A percentile compares a stretch with the other conserved stretches of the same genome.
These are phyloP conservation scores for Cladophialophora yegresii DNA, from an alignment of 2,329 filamentous ascomycete genomes.

Conservation along the genomic window DNA sequence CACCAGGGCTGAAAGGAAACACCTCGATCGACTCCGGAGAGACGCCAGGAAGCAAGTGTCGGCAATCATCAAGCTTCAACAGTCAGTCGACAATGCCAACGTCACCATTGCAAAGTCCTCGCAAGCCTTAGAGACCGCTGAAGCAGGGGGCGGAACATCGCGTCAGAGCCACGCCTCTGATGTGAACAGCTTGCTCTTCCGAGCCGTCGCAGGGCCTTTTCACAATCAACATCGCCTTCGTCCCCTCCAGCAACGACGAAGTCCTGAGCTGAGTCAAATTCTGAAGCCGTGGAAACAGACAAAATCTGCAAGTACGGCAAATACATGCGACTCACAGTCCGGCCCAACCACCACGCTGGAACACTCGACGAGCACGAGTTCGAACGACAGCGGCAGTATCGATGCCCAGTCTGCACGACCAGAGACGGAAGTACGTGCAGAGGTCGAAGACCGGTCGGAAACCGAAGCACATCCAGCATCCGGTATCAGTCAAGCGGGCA, in stretches of 20 bases:
- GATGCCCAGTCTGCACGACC: not conserved
- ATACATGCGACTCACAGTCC: not conserved
- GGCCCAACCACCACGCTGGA: not conserved
- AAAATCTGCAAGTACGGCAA: not conserved
- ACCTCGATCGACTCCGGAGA: conserved; percentile 1
- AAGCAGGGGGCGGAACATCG: not conserved
- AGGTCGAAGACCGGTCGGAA: no score
- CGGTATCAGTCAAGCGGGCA: not conserved
- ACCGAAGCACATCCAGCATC: no score
- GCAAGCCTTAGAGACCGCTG: not conserved
- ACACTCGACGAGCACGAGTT: not conserved
- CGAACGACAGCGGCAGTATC: not conserved
- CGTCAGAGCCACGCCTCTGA: not conserved
- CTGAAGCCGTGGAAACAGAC: not conserved
- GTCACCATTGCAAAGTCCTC: conserved; percentile 3
- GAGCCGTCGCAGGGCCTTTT: not conserved
- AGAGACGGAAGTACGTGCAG: no score
- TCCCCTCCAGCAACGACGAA: not conserved
- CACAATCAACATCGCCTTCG: conserved; percentile 3
- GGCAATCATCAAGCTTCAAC: not conserved
- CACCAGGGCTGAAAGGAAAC: conserved; percentile 9
- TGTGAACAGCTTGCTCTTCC: conserved; percentile 1
- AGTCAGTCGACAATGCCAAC: conserved; percentile 2
- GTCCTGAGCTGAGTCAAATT: not conserved
- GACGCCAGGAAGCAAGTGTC: conserved; percentile 11